Evolutionary conservation across 2,329 filamentous ascomycete species (phyloP).

Genomic region (Apiospora kogelbergensis): DNA sequence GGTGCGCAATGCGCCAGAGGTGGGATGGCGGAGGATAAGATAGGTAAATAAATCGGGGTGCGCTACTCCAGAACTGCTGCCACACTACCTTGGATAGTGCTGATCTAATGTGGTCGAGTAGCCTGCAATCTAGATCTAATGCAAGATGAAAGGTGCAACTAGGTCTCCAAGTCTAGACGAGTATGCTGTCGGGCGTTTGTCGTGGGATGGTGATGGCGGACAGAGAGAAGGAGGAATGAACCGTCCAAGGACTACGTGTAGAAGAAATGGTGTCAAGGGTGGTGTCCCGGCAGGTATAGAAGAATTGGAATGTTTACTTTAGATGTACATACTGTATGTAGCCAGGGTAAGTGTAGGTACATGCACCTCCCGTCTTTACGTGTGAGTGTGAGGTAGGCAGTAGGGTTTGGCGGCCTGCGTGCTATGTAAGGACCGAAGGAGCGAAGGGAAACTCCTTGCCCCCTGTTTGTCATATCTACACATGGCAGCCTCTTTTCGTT

Average conservation of each 20-base stretch:
- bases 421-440: too few species aligned
- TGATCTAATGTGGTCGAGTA: not conserved
- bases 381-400: too few species aligned
- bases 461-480: too few species aligned
- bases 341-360: not conserved
- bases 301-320: not conserved
- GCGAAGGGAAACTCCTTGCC: too few species aligned
- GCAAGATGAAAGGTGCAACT: not conserved
- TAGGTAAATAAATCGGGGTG: not conserved
- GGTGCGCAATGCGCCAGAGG: not conserved
- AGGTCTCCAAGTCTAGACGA: not conserved
- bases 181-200: not conserved
- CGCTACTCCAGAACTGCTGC: not conserved
- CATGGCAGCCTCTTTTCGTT: too few species aligned
- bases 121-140: not conserved
- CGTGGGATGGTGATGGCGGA: not conserved
- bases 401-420: too few species aligned
- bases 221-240: not conserved
- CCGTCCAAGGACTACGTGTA: not conserved
- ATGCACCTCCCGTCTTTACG: not conserved
- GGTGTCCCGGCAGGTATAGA: slow-evolving; percentile 2
- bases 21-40: not conserved
- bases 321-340: not conserved
- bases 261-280: not conserved
- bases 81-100: not conserved